Evolutionary conservation across 495 filamentous ascomycete genomes (phyloP), one percentile per base, ranked within the genome.

Genomic region (Tuber brumale): DNA sequence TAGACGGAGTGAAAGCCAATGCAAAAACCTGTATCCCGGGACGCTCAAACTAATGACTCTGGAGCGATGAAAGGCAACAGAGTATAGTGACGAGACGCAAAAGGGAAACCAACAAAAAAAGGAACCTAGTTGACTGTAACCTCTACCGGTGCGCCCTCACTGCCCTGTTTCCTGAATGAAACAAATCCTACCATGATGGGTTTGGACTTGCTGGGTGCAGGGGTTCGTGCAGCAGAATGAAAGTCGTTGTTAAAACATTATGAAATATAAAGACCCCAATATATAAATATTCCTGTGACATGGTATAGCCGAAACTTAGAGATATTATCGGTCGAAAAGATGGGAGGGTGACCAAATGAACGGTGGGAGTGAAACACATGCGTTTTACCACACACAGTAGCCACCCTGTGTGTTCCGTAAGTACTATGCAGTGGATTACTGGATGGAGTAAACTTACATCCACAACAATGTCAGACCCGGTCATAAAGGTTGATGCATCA

Each of bases 401-500:
- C 79, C 79, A 70, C 79, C 79, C 79, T 81, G 69, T 48, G 69
- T 48, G 70, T 31, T 48, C 31, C 9, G 48, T 81, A 57, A 81
- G 75, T 69, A 39, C 7, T 35, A n/a, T 85, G 86, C 18, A 71
- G 78, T 84, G 85, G 74, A 85, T 85, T 8, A 35, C 18, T 46
- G 72, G 9, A 16, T 61, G 37, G 21, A 71, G 85, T 83, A 88
- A 88, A 76, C 90, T 87, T 82, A 90, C 92, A 84, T 94, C 92
- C 74, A 91, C 91, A 78, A 92, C 86, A 80, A 94, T 87, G 85
- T 96, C 91, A 75, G 88, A 86, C 39, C 94, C 94, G 48, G 92
- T 97, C 87, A 95, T 92, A 85, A 92, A 97, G 39, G 86, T 85
- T n/a, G 88, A 90, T 14, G 91, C 90, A 78, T 93, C 91, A 46